A percentile compares a stretch with the other conserved stretches of the same genome.
Conservation (phyloP, 2,329 filamentous ascomycete species). For the Alternaria solani region DNA sequence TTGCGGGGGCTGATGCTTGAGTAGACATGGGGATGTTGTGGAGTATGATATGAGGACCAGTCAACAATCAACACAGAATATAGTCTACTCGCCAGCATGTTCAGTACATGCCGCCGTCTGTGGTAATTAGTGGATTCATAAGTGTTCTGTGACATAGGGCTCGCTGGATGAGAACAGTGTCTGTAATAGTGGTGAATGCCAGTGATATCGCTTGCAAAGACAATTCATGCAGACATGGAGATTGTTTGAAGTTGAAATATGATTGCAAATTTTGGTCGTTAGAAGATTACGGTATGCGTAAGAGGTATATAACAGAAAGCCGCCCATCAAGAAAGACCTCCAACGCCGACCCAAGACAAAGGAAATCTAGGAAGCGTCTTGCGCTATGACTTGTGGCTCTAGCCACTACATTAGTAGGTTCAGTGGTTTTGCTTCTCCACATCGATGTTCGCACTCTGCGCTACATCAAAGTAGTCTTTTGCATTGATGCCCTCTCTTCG, state of each 20-base stretch:
- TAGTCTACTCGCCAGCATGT: background rate
- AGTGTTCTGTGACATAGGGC: background rate
- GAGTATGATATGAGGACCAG: background rate
- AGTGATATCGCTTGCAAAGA: too few species aligned
- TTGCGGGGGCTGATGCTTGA: slow-evolving; percentile 32
- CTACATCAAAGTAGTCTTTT: slow-evolving; percentile 6
- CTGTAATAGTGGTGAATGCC: background rate
- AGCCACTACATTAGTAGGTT: background rate
- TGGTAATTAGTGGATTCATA: background rate
- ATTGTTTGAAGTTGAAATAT: background rate
- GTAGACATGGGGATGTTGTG: too few species aligned
- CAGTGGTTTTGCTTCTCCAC: slow-evolving; percentile 2
- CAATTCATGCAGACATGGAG: too few species aligned
- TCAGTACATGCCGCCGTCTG: background rate
- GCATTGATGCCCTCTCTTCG: slow-evolving; percentile 9
- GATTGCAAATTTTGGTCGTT: background rate
- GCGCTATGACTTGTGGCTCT: background rate
- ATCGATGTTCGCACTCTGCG: background rate
- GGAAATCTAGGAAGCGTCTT: background rate
- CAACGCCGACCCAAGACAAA: background rate
- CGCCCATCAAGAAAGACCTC: background rate
- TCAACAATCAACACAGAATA: background rate
- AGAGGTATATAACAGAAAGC: slow-evolving; percentile 4
- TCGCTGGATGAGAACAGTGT: background rate
- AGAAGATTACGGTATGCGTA: background rate